phyloP scores from a whole-genome alignment of 495 filamentous ascomycete species.

The Apiosordaria backusii region DNA sequence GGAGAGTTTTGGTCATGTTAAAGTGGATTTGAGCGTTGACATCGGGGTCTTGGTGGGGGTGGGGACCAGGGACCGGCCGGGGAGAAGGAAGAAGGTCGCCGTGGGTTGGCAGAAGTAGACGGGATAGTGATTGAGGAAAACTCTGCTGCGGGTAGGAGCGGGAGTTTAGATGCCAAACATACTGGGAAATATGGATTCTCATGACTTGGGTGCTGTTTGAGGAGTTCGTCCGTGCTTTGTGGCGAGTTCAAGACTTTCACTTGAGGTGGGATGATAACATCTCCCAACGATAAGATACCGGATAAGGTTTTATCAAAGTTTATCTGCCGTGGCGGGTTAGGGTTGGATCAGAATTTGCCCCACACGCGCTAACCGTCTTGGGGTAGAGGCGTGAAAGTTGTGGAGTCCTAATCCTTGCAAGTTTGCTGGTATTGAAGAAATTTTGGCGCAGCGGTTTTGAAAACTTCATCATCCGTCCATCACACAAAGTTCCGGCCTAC shows the following conservation, averaged over 20 bases:
- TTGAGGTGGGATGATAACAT: neutral
- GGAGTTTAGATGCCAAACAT: too few relatives aligned
- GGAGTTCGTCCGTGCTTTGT: neutral
- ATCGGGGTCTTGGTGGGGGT: neutral
- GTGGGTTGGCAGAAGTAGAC: neutral
- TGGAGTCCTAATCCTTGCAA: neutral
- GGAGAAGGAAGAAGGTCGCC: neutral
- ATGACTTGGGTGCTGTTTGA: neutral
- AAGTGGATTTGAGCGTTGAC: too few relatives aligned
- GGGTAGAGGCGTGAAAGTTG: neutral
- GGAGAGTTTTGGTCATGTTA: too few relatives aligned
- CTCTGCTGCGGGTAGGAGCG: too few relatives aligned
- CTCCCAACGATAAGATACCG: neutral
- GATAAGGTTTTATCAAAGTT: neutral
- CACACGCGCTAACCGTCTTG: neutral
- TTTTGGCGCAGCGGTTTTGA: neutral
- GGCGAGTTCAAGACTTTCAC: neutral
- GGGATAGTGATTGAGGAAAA: neutral
- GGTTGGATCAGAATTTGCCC: neutral
- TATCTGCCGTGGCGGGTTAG: constrained; percentile 4
- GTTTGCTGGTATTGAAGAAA: neutral
- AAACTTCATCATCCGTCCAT: neutral
- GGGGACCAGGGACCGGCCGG: too few relatives aligned
- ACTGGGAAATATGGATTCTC: too few relatives aligned
- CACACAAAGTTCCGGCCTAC: neutral